These are phyloP conservation scores for Corinectria fuckeliana DNA, from an alignment of 2,329 filamentous ascomycete species.

Conservation along the genomic window DNA sequence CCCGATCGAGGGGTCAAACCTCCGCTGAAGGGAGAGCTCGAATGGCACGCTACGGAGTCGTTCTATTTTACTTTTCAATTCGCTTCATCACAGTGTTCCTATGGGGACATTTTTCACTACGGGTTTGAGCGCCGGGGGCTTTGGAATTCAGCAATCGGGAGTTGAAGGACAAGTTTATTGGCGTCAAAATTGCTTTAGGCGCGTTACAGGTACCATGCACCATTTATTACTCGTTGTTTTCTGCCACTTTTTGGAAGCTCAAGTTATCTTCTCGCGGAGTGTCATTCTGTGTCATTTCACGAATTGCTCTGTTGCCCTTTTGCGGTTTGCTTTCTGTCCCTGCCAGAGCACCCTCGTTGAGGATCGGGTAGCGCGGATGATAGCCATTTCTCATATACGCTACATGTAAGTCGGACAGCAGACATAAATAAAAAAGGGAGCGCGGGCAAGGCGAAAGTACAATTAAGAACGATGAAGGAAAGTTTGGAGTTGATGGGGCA, in stretches of 20 bases:
- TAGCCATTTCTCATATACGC: background rate
- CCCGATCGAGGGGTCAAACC: slow-evolving; percentile 54
- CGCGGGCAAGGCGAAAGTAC: background rate
- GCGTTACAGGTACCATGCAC: slow-evolving; percentile 29
- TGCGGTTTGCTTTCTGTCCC: background rate
- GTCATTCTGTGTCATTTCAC: background rate
- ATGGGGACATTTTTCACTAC: slow-evolving; percentile 26
- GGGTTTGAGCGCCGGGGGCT: slow-evolving; percentile 29
- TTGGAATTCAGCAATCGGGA: slow-evolving; percentile 39
- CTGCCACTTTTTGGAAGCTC: slow-evolving; percentile 29
- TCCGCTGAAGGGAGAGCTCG: slow-evolving; percentile 33
- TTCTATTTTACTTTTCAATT: slow-evolving; percentile 2
- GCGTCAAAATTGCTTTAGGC: slow-evolving; percentile 34
- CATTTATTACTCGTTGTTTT: slow-evolving; percentile 24
- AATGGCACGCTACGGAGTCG: background rate
- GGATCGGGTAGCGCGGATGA: background rate
- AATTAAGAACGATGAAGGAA: background rate
- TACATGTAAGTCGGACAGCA: slow-evolving; percentile 11
- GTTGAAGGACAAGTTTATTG: slow-evolving; percentile 40
- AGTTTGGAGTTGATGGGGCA: slow-evolving; percentile 7
- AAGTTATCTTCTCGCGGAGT: slow-evolving; percentile 16
- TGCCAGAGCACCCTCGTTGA: background rate
- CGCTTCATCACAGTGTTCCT: slow-evolving; percentile 21
- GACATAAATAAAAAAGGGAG: background rate
- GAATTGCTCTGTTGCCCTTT: background rate